Percentiles rank a stretch among this genome's conserved stretches.
phyloP scores from a whole-genome alignment of 345 rosid genomes.

The Eucalyptus pauciflora region DNA sequence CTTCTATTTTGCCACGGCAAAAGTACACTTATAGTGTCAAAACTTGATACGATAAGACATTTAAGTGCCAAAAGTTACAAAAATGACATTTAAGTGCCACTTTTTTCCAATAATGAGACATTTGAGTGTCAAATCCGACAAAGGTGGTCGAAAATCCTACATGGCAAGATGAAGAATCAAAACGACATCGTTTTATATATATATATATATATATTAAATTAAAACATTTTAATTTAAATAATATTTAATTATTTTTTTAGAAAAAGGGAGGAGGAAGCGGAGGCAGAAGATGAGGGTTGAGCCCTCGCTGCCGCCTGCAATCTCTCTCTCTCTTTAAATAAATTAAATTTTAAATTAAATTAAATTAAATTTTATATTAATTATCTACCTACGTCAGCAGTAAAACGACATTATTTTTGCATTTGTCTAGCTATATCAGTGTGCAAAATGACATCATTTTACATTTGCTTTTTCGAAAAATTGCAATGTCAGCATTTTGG shows the following conservation, averaged over 20 bases:
- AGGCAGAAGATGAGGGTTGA: too few species aligned
- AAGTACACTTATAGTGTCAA: fast-evolving
- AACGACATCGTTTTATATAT: too few species aligned
- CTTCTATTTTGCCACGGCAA: fast-evolving
- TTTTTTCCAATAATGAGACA: too few species aligned
- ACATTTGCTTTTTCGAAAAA: fast-evolving
- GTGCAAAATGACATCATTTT: fast-evolving
- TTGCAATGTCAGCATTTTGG: too few species aligned
- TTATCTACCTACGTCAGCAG: fast-evolving
- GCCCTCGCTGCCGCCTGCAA: fast-evolving
- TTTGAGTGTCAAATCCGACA: fast-evolving
- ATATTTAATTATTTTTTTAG: too few species aligned
- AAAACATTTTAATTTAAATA: too few species aligned
- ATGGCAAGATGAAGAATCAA: too few species aligned
- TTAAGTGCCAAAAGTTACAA: too few species aligned
- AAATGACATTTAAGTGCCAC: fast-evolving
- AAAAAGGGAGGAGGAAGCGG: too few species aligned
- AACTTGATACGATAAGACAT: fast-evolving
- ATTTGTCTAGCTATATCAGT: fast-evolving
- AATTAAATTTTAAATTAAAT: fast-evolving
- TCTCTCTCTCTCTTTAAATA: too few species aligned
- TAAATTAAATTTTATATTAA: fast-evolving
- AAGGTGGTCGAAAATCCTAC: too few species aligned
- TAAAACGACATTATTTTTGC: fast-evolving
- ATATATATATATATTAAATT: too few species aligned